Percentiles rank a stretch among this genome's conserved stretches.
These are phyloP conservation scores for Candida railenensis DNA, from an alignment of 805 yeast genomes.

Conservation along the genomic window DNA sequence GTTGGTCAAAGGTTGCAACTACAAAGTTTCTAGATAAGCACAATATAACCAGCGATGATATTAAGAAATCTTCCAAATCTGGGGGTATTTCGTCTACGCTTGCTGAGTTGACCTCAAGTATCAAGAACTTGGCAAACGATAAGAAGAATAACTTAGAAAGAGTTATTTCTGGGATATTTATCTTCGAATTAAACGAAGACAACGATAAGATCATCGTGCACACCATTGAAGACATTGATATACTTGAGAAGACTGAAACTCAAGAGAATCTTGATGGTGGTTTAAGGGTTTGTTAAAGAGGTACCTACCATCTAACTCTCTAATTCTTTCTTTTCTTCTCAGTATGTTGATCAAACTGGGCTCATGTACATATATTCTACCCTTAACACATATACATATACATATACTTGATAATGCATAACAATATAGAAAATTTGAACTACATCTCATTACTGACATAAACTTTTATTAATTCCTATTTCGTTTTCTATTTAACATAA, in stretches of 20 bases:
- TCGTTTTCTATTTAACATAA: neutral
- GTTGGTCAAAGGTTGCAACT: constrained; percentile 4
- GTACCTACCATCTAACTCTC: too few species aligned
- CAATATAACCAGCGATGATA: neutral
- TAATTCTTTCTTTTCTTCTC: neutral
- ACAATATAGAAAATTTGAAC: neutral
- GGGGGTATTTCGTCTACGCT: neutral
- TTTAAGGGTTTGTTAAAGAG: constrained; percentile 31
- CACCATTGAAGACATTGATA: constrained; percentile 65
- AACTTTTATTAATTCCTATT: neutral
- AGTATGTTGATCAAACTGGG: constrained; percentile 6
- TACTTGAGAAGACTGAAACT: constrained; percentile 44
- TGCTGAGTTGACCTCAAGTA: constrained; percentile 1
- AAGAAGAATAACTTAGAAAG: constrained; percentile 35
- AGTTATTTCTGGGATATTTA: constrained; percentile 54
- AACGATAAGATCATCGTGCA: constrained; percentile 59
- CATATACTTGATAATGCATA: neutral
- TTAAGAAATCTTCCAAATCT: neutral
- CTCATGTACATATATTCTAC: constrained; percentile 1
- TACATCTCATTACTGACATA: neutral
- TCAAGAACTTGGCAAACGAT: constrained; percentile 2
- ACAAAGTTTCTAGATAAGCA: neutral
- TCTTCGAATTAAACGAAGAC: constrained; percentile 60
- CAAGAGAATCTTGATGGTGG: constrained; percentile 19
- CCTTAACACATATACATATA: neutral